phyloP scores from a whole-genome alignment of 768 basidiomycete species.

The Sporobolomyces roseus region DNA sequence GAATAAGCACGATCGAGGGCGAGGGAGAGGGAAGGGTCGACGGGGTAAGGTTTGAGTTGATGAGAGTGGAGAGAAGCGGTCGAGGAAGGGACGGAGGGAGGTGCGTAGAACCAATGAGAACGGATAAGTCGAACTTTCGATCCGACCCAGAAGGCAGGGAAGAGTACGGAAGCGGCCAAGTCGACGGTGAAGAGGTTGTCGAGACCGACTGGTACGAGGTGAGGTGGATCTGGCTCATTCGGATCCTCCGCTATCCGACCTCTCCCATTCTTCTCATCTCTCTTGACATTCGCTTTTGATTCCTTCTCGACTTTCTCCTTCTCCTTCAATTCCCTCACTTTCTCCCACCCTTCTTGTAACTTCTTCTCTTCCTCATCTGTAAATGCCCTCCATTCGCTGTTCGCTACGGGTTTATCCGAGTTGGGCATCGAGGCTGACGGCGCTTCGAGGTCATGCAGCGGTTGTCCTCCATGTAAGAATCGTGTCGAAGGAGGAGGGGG shows the following conservation, averaged over 20 bases:
- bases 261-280: not conserved
- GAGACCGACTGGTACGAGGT: slow-evolving; percentile 39
- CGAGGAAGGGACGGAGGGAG: slow-evolving; percentile 18
- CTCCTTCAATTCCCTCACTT: not conserved
- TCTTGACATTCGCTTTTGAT: not conserved
- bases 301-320: not conserved
- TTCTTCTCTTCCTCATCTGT: slow-evolving; percentile 37
- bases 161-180: slow-evolving; percentile 26
- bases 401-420: slow-evolving; percentile 14
- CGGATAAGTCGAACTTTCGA: slow-evolving; percentile 27
- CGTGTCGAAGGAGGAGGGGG: slow-evolving; percentile 3
- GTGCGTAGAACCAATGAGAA: slow-evolving; percentile 34
- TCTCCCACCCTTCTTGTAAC: slow-evolving; percentile 14
- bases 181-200: slow-evolving; percentile 43
- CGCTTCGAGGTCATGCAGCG: slow-evolving; percentile 31
- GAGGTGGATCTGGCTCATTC: not conserved
- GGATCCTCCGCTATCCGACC: slow-evolving; percentile 13
- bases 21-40: slow-evolving; percentile 40
- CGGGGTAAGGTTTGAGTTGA: slow-evolving; percentile 39
- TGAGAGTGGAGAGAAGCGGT: slow-evolving; percentile 17
- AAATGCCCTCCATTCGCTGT: slow-evolving; percentile 33
- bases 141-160: slow-evolving; percentile 43
- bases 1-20: slow-evolving; percentile 40
- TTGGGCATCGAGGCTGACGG: slow-evolving; percentile 16
- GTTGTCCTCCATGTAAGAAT: slow-evolving; percentile 34